Conservation (phyloP, 352 stramenopile species). For the Phytophthora pseudosyringae region DNA sequence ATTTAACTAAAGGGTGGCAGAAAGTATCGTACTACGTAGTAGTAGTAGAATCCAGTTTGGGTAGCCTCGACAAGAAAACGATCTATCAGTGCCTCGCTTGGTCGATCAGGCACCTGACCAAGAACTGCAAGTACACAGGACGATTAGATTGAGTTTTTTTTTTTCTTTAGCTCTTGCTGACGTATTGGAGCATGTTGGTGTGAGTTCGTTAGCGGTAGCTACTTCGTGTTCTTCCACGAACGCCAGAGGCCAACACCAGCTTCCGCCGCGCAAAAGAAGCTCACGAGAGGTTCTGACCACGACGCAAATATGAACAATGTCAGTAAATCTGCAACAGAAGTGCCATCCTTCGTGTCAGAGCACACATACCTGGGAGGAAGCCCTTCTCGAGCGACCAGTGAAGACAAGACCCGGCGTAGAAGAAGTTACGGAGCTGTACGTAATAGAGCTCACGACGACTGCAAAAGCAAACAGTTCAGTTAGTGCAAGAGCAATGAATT, state of each 20-base stretch:
- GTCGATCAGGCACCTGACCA: too few species aligned
- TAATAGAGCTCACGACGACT: slow-evolving; percentile 81
- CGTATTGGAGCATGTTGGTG: neutral
- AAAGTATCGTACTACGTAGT: too few species aligned
- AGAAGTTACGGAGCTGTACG: slow-evolving; percentile 82
- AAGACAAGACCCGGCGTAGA: slow-evolving; percentile 78
- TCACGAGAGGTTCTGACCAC: slow-evolving; percentile 63
- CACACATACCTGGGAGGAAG: slow-evolving; percentile 62
- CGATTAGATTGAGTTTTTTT: slow-evolving; percentile 9
- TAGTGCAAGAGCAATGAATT: neutral
- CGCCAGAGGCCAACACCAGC: slow-evolving; percentile 74
- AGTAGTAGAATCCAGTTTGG: too few species aligned
- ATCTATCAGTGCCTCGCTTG: too few species aligned
- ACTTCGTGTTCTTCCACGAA: slow-evolving; percentile 65
- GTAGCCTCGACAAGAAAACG: too few species aligned
- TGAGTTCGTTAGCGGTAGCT: slow-evolving; percentile 16
- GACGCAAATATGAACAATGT: neutral
- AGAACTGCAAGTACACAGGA: neutral
- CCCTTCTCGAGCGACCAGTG: slow-evolving; percentile 83
- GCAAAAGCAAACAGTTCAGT: slow-evolving; percentile 12
- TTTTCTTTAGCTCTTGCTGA: neutral
- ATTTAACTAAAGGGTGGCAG: slow-evolving; percentile 2
- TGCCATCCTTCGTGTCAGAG: neutral
- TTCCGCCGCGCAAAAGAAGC: slow-evolving; percentile 77
- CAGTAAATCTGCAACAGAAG: neutral